Evolutionary conservation across 169 alveolate species (phyloP), one percentile per base, ranked within the genome.

Genomic region (Babesia ovis): DNA sequence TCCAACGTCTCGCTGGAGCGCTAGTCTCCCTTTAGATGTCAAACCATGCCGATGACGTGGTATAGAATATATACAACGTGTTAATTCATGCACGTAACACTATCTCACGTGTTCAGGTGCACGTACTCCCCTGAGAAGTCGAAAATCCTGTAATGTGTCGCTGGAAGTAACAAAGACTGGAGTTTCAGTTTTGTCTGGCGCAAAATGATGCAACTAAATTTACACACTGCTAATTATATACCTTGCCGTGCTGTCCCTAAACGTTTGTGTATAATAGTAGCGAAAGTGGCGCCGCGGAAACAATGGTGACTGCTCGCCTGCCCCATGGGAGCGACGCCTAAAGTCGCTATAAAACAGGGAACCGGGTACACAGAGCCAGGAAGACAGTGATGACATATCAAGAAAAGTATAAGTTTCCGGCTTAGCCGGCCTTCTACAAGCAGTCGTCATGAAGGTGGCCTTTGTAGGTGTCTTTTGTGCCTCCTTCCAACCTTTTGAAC

Each of bases 401-500:
- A n/a, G n/a, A 20, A 29, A 14, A 11, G 37, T 29, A 4, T 3
- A 16, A 9, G 4, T 29, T 4, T 45, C 23, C 31, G 53, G 23
- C 32, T 11, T n/a, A 29, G 9, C 51, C 61, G 51, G 51, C 37
- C 43, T 8, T 22, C 53, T 3, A 32, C 61, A 31, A 23, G 20
- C 20, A n/a, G 61, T 50, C 35, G 53, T 61, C 74, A 64, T 64
- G 74, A n/a, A 46, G 61, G 61, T 48, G 46, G 74, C 74, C 61
- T 64, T 64, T 56, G 74, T 64, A 22, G 74, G 74, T 9, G n/a
- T 64, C 43, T 64, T 64, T 6, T 64, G 48, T 32, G 74, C 74
- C 2, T 43, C 74, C 46, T 42, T 64, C 20, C 74, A 45, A 48
- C 61, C 34, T 25, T 6, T 39, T 1, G 56, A 2, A 14, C 18